These are phyloP conservation scores for Lactuca saligna DNA, from an alignment of 129 eudicot genomes.

Conservation along the genomic window DNA sequence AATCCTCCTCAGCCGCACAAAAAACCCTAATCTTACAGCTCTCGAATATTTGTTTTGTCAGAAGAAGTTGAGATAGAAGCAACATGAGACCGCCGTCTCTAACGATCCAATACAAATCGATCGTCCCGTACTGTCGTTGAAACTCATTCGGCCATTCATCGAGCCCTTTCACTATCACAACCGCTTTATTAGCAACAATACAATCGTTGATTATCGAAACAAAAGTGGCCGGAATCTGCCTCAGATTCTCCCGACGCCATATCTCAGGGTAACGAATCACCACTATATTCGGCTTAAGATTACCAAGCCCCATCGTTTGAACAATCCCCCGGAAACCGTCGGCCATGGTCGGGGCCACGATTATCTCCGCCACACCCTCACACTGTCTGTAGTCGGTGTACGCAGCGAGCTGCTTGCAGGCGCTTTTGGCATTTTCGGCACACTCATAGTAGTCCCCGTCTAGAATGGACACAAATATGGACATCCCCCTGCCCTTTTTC, in stretches of 20 bases:
- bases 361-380: constrained; percentile 88
- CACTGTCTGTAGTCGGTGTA: constrained; percentile 80
- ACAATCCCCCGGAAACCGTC: constrained; percentile 79
- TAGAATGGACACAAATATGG: constrained; percentile 68
- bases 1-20: constrained; percentile 91
- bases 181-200: constrained; percentile 89
- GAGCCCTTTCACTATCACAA: constrained; percentile 81
- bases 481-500: constrained; percentile 92
- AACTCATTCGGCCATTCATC: constrained; percentile 94
- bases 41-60: constrained; percentile 79
- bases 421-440: constrained; percentile 86
- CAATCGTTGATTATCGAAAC: constrained; percentile 84
- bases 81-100: constrained; percentile 92
- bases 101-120: constrained; percentile 89
- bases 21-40: constrained; percentile 83
- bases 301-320: constrained; percentile 89
- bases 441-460: constrained; percentile 76
- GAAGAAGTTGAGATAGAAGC: constrained; percentile 81
- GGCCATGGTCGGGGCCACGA: constrained; percentile 84
- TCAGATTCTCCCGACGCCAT: constrained; percentile 79
- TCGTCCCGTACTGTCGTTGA: constrained; percentile 77
- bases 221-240: constrained; percentile 76
- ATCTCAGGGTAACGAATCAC: constrained; percentile 90
- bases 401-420: constrained; percentile 63
- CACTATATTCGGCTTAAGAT: constrained; percentile 85